phyloP scores from a whole-genome alignment of 768 basidiomycete species.

The Boletus rufocinnamomeus region DNA sequence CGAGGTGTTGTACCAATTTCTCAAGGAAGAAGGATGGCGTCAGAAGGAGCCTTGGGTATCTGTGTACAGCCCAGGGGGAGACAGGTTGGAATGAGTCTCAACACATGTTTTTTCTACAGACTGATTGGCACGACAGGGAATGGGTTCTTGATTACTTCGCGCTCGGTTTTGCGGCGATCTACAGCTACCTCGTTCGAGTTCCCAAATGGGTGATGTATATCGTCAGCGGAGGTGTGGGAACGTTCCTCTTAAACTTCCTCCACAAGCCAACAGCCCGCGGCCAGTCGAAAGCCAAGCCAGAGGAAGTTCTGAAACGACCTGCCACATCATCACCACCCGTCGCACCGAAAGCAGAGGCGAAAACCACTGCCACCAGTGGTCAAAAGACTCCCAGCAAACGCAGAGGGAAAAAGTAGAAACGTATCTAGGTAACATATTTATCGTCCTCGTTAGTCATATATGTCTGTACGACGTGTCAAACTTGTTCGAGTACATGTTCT shows the following conservation, averaged over 20 bases:
- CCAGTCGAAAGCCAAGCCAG: constrained; percentile 8
- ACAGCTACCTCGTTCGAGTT: constrained; percentile 52
- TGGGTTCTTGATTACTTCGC: constrained; percentile 64
- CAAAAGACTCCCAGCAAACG: constrained; percentile 32
- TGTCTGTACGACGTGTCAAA: not conserved
- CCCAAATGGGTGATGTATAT: constrained; percentile 77
- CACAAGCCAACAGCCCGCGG: constrained; percentile 41
- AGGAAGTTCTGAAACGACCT: constrained; percentile 5
- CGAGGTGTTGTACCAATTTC: constrained; percentile 63
- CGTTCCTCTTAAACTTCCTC: constrained; percentile 64
- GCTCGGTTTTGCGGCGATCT: constrained; percentile 47
- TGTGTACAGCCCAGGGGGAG: constrained; percentile 74
- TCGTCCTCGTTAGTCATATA: not conserved
- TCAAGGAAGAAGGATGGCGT: constrained; percentile 65
- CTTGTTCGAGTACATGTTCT: not conserved
- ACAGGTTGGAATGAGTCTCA: constrained; percentile 46
- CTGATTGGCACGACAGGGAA: constrained; percentile 50
- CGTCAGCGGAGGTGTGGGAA: constrained; percentile 63
- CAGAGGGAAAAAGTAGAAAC: constrained; percentile 28
- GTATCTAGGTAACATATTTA: not conserved
- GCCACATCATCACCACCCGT: not conserved
- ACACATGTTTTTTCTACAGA: not conserved
- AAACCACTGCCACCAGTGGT: constrained; percentile 17
- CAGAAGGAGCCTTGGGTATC: constrained; percentile 68
- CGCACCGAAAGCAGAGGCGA: constrained; percentile 12